Evolutionary conservation across 805 yeast species (phyloP).

Genomic region (Kodamaea restingae): DNA sequence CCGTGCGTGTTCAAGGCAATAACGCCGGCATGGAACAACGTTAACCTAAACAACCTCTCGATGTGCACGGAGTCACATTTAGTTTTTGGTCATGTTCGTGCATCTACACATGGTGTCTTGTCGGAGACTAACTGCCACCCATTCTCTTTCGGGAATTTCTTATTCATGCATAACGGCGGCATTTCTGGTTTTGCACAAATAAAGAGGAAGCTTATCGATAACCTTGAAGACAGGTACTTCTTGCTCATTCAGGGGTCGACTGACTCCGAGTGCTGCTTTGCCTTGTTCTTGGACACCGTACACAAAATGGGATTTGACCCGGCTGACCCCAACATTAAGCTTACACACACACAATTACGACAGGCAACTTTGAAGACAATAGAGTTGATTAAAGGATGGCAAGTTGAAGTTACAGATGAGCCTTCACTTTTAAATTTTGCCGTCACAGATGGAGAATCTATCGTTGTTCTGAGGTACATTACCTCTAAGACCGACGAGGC

Average conservation of each 20-base stretch:
- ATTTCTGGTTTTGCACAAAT: slow-evolving; percentile 68
- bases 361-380: slow-evolving; percentile 71
- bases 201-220: slow-evolving; percentile 67
- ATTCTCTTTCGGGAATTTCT: slow-evolving; percentile 75
- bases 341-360: slow-evolving; percentile 56
- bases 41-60: slow-evolving; percentile 79
- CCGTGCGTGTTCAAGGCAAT: slow-evolving; percentile 95
- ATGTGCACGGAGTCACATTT: slow-evolving; percentile 80
- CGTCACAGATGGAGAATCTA: slow-evolving; percentile 85
- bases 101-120: slow-evolving; percentile 90
- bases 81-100: slow-evolving; percentile 94
- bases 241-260: slow-evolving; percentile 86
- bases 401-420: slow-evolving; percentile 50
- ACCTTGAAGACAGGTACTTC: slow-evolving; percentile 77
- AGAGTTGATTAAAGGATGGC: slow-evolving; percentile 74
- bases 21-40: slow-evolving; percentile 98
- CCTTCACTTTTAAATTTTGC: slow-evolving; percentile 93
- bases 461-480: slow-evolving; percentile 84
- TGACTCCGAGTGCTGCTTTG: slow-evolving; percentile 94
- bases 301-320: slow-evolving; percentile 77
- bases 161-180: slow-evolving; percentile 98
- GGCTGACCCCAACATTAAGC: slow-evolving; percentile 21
- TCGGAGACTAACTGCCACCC: slow-evolving; percentile 98
- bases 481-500: slow-evolving; percentile 91
- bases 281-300: slow-evolving; percentile 75